These are phyloP conservation scores for Ophiostoma ulmi DNA, from an alignment of 2,329 filamentous ascomycete genomes.

Conservation along the genomic window DNA sequence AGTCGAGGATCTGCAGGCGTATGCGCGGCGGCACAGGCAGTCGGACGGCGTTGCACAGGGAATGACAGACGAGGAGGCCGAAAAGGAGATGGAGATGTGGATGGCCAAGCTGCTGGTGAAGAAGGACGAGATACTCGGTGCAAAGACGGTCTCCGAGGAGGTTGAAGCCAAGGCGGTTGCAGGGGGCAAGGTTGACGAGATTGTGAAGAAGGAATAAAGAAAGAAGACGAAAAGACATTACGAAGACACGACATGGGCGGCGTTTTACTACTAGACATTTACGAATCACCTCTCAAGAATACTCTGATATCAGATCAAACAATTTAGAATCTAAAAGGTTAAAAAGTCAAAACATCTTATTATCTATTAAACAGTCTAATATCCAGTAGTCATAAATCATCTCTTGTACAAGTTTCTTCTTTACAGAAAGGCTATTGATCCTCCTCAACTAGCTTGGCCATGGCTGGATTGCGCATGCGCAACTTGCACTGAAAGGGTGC, in stretches of 20 bases:
- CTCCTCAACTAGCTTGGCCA: constrained; percentile 18
- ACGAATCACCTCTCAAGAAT: background rate
- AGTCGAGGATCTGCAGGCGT: constrained; percentile 57
- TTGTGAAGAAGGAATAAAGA: background rate
- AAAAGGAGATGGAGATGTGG: constrained; percentile 59
- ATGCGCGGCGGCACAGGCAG: constrained; percentile 43
- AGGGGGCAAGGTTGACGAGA: background rate
- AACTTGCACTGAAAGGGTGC: constrained; percentile 27
- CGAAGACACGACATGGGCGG: constrained; percentile 11
- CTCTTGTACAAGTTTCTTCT: background rate
- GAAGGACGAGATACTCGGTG: constrained; percentile 39
- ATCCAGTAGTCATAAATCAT: background rate
- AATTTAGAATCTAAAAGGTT: background rate
- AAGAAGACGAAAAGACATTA: background rate
- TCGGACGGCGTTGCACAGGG: constrained; percentile 19
- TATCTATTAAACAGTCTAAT: background rate
- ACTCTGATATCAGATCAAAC: background rate
- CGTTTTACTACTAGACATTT: background rate
- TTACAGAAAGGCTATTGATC: background rate
- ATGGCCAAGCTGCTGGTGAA: constrained; percentile 53
- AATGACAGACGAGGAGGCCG: constrained; percentile 46
- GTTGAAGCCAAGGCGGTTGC: constrained; percentile 5
- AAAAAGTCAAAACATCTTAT: background rate
- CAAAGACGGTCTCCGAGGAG: constrained; percentile 28
- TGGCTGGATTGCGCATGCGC: constrained; percentile 20